A percentile compares a stretch with the other conserved stretches of the same genome.
Conservation (phyloP, 78 protist genomes). For the Protostelium mycophagum region DNA sequence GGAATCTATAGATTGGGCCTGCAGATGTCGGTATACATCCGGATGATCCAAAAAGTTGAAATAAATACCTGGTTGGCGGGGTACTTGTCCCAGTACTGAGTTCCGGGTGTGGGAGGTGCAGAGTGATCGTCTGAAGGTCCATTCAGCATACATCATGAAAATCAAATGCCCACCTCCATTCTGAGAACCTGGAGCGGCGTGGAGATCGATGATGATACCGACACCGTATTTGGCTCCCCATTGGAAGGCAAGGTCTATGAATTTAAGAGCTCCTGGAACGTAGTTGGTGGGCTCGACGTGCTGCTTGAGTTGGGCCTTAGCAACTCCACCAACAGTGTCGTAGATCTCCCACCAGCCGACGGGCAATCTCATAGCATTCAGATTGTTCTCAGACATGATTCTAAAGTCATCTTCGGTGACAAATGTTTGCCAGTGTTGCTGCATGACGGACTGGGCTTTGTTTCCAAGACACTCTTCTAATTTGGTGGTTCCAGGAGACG, state of each 20-base stretch:
- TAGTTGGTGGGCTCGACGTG: not conserved
- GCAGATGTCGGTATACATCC: no score
- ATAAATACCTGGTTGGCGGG: no score
- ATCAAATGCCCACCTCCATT: not conserved
- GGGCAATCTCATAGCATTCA: not conserved
- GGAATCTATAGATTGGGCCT: not conserved
- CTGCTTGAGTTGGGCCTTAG: not conserved
- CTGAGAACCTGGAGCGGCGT: not conserved
- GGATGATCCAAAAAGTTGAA: no score
- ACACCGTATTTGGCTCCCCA: not conserved
- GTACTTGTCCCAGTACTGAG: not conserved
- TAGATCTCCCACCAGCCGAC: not conserved
- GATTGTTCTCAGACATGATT: not conserved
- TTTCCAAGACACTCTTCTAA: not conserved
- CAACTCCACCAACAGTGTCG: not conserved
- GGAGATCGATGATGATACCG: not conserved
- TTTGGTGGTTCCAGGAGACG: not conserved
- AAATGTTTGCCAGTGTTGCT: not conserved
- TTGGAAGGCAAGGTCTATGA: not conserved
- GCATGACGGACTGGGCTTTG: not conserved
- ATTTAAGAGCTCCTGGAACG: not conserved
- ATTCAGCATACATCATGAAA: no score
- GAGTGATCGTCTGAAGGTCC: not conserved
- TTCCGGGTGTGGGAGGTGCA: not conserved
- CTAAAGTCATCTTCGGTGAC: not conserved